Evolutionary conservation across 2,329 filamentous ascomycete genomes (phyloP).

Genomic region (Dryadomyces quercus-mongolicae): DNA sequence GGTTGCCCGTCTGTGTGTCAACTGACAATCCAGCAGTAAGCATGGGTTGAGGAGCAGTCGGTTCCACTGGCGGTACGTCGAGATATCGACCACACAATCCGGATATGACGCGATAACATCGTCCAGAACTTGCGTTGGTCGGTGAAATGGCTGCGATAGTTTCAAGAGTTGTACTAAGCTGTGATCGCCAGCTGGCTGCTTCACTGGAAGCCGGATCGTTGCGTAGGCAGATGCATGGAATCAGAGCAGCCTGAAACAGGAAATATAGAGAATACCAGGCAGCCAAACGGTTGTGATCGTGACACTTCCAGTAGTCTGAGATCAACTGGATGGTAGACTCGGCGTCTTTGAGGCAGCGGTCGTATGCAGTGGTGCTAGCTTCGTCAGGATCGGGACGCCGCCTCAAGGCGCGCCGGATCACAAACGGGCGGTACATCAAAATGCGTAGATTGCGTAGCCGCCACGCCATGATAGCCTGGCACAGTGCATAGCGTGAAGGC

Average conservation of each 20-base stretch:
- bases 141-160: conserved; percentile 23
- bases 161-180: conserved; percentile 24
- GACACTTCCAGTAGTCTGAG: conserved; percentile 23
- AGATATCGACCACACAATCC: conserved; percentile 27
- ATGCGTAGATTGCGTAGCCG: conserved; percentile 31
- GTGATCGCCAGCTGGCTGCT: conserved; percentile 26
- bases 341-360: conserved; percentile 27
- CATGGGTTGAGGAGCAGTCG: not conserved
- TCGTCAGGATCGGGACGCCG: not conserved
- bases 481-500: conserved; percentile 23
- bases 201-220: conserved; percentile 25
- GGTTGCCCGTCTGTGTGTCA: no score
- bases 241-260: conserved; percentile 35
- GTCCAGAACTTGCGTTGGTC: conserved; percentile 26
- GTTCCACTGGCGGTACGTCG: conserved; percentile 6
- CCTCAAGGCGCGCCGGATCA: conserved; percentile 25
- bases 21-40: no score
- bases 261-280: conserved; percentile 35
- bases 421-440: conserved; percentile 33
- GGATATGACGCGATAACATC: conserved; percentile 28
- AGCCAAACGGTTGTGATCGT: conserved; percentile 25
- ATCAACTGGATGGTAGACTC: conserved; percentile 27
- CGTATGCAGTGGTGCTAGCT: conserved; percentile 17
- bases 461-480: conserved; percentile 30
- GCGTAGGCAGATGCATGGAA: conserved; percentile 33